Base-by-base conservation (phyloP, 331 rosid genomes). In the Pyrus hybrid region DNA sequence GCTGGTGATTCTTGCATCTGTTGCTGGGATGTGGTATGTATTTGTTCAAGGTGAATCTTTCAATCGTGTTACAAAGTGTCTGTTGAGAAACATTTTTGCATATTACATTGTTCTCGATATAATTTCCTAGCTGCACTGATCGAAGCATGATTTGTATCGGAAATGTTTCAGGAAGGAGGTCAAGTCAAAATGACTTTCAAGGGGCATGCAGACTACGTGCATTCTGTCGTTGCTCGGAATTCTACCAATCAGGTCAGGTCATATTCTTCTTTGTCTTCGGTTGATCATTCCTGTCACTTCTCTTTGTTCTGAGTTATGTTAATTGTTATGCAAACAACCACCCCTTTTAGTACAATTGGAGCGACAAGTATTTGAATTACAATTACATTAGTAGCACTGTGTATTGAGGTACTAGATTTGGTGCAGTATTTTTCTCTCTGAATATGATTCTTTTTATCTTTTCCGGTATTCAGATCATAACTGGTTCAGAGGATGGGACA, bases 21-120 rank as follows among this genome's bases (percentile, higher is more conserved):
- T 86, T 92, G 97, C 85, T 92, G 97, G 97, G 99, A 92, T 94
- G 88, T 92, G 97, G 97, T 94, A 88, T 72, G 97, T 83, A 86
- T 84, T 76, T 63, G 51, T 72, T 73, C 71, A 84, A 85, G 93
- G 85, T 85, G 89, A 86, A 87, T 77, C 53, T 32, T 68, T 26
- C 41, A 63, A 10, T 68, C 7, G 14, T 67, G 45, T 68, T 6
- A 4, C 60, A 54, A 68, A 30, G 22, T 71, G 20, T 61, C 23
- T 5, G 1, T 8, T 8, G 2, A 26, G 56, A 68, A 53, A 21
- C 33, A 72, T 37, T 5, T 73, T 9, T 35, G 43, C 12, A 35
- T 35, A 35, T 35, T 35, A 53, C 23, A 60, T 29, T 73, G 70
- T 8, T 81, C 26, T 74, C 67, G 49, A 71, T 73, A 25, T 75